Percentiles rank a stretch among this genome's conserved stretches.
These are phyloP conservation scores for Cyphellophora europaea DNA, from an alignment of 2,329 filamentous ascomycete genomes.

Conservation along the genomic window DNA sequence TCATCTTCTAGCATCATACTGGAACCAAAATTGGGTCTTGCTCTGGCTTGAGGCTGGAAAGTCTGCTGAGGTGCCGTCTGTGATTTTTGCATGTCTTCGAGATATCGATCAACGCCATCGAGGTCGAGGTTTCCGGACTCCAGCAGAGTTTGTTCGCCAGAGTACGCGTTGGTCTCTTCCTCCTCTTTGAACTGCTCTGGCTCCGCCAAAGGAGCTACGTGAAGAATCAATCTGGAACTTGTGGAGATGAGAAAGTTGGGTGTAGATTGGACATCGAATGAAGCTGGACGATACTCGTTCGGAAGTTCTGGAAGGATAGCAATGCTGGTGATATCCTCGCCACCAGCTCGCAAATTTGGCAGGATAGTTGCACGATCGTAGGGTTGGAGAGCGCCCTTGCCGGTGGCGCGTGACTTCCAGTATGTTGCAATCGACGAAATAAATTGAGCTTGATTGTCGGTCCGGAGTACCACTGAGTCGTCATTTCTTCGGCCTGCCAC, in stretches of 20 bases:
- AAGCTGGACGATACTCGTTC: background rate
- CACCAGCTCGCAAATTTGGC: constrained; percentile 2
- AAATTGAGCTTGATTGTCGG: constrained; percentile 29
- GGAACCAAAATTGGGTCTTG: background rate
- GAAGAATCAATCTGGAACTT: constrained; percentile 12
- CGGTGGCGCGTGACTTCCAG: constrained; percentile 29
- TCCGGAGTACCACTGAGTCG: constrained; percentile 34
- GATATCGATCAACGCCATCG: constrained; percentile 37
- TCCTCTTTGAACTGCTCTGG: background rate
- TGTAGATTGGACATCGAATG: background rate
- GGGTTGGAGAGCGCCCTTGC: constrained; percentile 29
- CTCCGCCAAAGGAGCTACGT: constrained; percentile 6
- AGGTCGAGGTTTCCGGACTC: constrained; percentile 35
- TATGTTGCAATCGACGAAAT: constrained; percentile 35
- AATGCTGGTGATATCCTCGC: background rate
- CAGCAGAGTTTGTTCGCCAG: constrained; percentile 31
- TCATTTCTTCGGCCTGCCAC: constrained; percentile 23
- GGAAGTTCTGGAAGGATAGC: background rate
- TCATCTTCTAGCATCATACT: background rate
- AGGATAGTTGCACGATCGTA: constrained; percentile 23
- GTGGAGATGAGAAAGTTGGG: constrained; percentile 14
- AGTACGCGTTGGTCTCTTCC: background rate
- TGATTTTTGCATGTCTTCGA: constrained; percentile 29
- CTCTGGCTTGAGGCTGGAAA: background rate
- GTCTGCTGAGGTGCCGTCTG: background rate